Percentiles rank a stretch among this genome's conserved stretches.
Evolutionary conservation across 2,329 filamentous ascomycete genomes (phyloP).

Genomic region (Trichophaea hybrida): DNA sequence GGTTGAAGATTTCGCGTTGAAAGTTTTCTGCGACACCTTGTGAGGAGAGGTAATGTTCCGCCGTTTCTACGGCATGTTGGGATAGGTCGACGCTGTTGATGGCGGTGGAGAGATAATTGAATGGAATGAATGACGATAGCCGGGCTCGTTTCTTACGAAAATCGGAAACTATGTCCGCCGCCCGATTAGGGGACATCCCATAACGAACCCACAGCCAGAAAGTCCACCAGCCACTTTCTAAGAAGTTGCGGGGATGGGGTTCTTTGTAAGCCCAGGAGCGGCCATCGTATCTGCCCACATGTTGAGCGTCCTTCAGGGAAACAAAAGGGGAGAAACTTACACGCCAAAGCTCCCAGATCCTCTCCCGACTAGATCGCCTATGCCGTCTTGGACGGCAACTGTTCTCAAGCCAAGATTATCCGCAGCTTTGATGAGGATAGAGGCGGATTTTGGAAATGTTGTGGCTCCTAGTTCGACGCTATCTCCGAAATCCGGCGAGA

Average conservation of each 20-base stretch:
- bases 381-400: background rate
- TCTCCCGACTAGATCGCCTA: background rate
- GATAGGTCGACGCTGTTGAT: background rate
- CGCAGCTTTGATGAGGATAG: background rate
- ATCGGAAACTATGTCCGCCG: background rate
- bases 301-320: background rate
- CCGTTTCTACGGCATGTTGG: background rate
- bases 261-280: background rate
- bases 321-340: background rate
- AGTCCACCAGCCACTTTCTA: slow-evolving; percentile 13
- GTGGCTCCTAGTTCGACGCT: background rate
- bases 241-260: slow-evolving; percentile 9
- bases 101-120: background rate
- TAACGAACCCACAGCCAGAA: background rate
- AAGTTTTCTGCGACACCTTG: slow-evolving; percentile 53
- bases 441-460: background rate
- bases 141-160: background rate
- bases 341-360: background rate
- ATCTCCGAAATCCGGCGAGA: background rate
- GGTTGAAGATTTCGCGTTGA: slow-evolving; percentile 69
- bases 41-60: background rate
- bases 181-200: background rate
- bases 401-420: background rate
- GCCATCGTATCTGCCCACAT: background rate
- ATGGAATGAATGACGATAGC: background rate